Evolutionary conservation across 306 rosid genomes (phyloP), one percentile per base, ranked within the genome.

Genomic region (Cucurbita ficifolia): DNA sequence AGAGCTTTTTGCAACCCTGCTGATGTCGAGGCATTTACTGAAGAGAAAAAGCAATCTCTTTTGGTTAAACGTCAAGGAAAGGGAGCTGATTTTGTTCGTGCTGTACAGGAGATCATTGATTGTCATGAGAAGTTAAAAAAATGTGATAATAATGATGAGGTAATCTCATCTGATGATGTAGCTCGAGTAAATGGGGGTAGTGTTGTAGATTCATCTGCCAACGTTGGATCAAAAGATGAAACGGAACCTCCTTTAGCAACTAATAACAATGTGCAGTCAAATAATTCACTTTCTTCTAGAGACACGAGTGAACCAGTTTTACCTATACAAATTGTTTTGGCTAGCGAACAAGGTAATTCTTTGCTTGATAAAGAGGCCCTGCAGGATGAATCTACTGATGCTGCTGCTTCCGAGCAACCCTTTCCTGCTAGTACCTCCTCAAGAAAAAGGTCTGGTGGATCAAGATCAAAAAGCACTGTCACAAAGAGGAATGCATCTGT

Each of bases 1-100:
- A 93, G 98, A 81, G 98, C 97, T 53, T 90, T 88, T 82, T 93
- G 98, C 84, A 90, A 85, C 80, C 98, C 96, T 76, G 88, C 94
- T 81, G 98, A 93, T 84, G 94, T 93, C 6, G 98, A 93, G 81
- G 88, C 96, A 80, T 93, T 93, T 84, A 90, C 97, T 0, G 98
- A 93, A 78, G 98, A 90, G 87, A 93, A 87, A 85, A 93, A 93
- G 78, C 97, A 87, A 60, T 88, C 92, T 61, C 97, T 92, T 80
- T 83, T 89, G 24, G 84, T 79, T 60, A 93, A 88, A 79, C 98
- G 97, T 73, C 96, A 90, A 13, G 98, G 97, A 52, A 93, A 78
- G 82, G 94, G 97, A 75, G 87, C 97, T 79, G 98, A 93, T 82
- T 93, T 93, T 87, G 90, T 85, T 76, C 97, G 94, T 73, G 97